These are phyloP conservation scores for Borovskyia barvae DNA, from an alignment of 208 protist species.

Conservation along the genomic window DNA sequence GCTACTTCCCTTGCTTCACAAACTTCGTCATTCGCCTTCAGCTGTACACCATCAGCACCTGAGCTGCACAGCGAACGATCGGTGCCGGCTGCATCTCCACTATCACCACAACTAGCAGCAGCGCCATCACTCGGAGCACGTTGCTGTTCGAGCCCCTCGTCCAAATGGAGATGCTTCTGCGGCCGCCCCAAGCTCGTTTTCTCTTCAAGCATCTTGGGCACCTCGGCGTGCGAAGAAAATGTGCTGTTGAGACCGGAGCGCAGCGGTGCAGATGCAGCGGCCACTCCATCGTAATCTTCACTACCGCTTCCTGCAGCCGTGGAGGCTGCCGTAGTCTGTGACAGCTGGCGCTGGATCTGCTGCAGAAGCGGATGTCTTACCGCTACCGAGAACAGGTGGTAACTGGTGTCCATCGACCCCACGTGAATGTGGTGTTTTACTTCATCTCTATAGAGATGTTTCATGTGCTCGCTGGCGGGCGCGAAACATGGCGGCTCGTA, in stretches of 20 bases:
- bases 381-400: conserved; percentile 66
- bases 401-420: conserved; percentile 60
- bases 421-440: conserved; percentile 43
- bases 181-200: no score
- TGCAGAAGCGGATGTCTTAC: conserved; percentile 64
- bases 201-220: no score
- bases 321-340: background rate
- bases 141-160: background rate
- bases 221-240: conserved; percentile 7
- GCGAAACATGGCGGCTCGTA: conserved; percentile 82
- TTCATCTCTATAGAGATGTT: conserved; percentile 49
- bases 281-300: background rate
- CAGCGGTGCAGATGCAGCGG: conserved; percentile 4
- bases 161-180: no score
- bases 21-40: no score
- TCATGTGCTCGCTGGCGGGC: conserved; percentile 55
- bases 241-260: conserved; percentile 13
- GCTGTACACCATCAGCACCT: no score
- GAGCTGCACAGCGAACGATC: no score
- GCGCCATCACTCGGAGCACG: background rate
- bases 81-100: background rate
- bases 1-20: background rate
- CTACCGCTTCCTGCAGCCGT: background rate
- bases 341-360: conserved; percentile 17
- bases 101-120: background rate